Base-by-base conservation (phyloP, 441 rosid genomes). In the Brassica balearica region DNA sequence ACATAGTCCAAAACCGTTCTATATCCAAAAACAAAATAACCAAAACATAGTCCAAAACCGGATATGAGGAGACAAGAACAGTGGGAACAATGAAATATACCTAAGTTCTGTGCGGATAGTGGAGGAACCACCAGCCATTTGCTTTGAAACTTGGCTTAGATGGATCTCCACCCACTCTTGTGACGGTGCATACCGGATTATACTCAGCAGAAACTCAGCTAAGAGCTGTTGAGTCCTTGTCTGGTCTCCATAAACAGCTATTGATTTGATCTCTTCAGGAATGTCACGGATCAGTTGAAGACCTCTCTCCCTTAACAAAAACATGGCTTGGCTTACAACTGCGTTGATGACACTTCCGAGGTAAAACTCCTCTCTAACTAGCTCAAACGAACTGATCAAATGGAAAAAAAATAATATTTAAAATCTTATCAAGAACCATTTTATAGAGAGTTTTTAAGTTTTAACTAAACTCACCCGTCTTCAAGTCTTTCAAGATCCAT, bases 81-180 rank as follows among this genome's bases (percentile, higher is more conserved):
- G 2, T 3, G 68, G 48, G 32, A 51, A 69, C 62, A 64, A 51
- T 48, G 59, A 23, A 74, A n/a, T 71, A 72, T 82, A 93, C 99
- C 96, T 95, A 87, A 93, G 19, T 0, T 19, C 99, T 6, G 84
- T 72, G 78, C 76, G 92, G 72, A 89, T 82, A 63, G 87, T 59
- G 8, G 87, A 78, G 36, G 61, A 83, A 32, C 86, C 91, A 53
- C 84, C 87, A 72, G 92, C 73, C 74, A 69, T 78, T 79, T 83
- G 91, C 86, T 90, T 91, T 38, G 88, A 48, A 65, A 81, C 81
- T 14, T 94, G 99, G 72, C 67, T 80, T 78, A 91, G 87, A 80
- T 88, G 97, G 82, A 95, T 93, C 89, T 95, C 98, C 25, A 95
- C 97, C 96, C 98, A 93, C 10, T 97, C 97, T 72, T 88, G 91